Conservation (phyloP, 23 red algal species). For the Gracilariopsis chorda region DNA sequence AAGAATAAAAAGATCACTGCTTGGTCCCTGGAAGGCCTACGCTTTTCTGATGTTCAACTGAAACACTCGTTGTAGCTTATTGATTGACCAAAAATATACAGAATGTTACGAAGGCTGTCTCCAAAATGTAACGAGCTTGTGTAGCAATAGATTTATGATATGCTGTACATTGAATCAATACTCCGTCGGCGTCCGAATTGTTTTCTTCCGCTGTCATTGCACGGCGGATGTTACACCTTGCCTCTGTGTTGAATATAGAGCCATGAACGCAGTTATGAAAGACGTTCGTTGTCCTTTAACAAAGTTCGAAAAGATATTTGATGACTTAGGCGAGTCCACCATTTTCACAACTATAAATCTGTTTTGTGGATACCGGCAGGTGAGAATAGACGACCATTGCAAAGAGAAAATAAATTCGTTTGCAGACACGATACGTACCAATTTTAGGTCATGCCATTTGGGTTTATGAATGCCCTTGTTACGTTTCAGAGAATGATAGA, state of each 20-base stretch:
- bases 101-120: background rate
- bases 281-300: background rate
- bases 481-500: slow-evolving; percentile 17
- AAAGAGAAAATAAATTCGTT: slow-evolving; percentile 19
- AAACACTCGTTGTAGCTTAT: background rate
- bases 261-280: background rate
- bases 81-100: background rate
- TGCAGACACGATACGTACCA: background rate
- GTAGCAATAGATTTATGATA: background rate
- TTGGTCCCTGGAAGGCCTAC: background rate
- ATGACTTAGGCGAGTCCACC: background rate
- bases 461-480: slow-evolving; percentile 18
- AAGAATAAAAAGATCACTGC: background rate
- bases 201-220: background rate
- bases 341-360: background rate
- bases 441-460: slow-evolving; percentile 6
- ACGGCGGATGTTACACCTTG: background rate
- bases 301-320: slow-evolving; percentile 12
- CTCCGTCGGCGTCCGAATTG: background rate
- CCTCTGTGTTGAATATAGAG: slow-evolving; percentile 15
- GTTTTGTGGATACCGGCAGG: background rate
- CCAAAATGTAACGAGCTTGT: background rate
- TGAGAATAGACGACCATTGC: background rate
- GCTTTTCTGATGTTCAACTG: background rate
- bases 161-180: background rate